A percentile compares a stretch with the other conserved stretches of the same genome.
Evolutionary conservation across 495 filamentous ascomycete genomes (phyloP).

Genomic region (Diplogelasinospora grovesii): DNA sequence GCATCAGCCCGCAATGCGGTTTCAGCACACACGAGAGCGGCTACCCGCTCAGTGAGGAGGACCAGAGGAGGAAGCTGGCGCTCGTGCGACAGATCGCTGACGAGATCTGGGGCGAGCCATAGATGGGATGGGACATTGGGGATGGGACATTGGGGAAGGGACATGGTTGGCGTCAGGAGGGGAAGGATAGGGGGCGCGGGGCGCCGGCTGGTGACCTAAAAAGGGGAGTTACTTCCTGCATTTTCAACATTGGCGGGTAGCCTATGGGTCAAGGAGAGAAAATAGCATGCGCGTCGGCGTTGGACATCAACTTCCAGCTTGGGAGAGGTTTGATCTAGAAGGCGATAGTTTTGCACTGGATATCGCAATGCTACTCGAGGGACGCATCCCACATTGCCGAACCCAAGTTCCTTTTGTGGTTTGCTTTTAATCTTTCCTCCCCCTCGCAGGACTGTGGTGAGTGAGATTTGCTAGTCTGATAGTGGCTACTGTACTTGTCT

Average conservation of each 20-base stretch:
- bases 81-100: slow-evolving; percentile 64
- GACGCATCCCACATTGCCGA: too few relatives aligned
- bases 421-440: too few relatives aligned
- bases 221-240: slow-evolving; percentile 2
- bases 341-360: too few relatives aligned
- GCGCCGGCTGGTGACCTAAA: too few relatives aligned
- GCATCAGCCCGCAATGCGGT: slow-evolving; percentile 73
- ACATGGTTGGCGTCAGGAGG: too few relatives aligned
- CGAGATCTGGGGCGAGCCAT: slow-evolving; percentile 62
- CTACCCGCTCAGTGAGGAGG: slow-evolving; percentile 56
- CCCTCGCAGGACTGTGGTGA: too few relatives aligned
- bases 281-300: slow-evolving; percentile 5
- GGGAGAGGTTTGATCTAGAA: too few relatives aligned
- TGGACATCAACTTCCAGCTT: slow-evolving; percentile 21
- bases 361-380: too few relatives aligned
- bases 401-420: too few relatives aligned
- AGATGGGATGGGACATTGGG: not conserved
- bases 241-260: slow-evolving; percentile 9
- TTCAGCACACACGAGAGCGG: slow-evolving; percentile 68
- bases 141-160: not conserved
- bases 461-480: too few relatives aligned
- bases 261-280: not conserved
- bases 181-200: too few relatives aligned
- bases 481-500: too few relatives aligned
- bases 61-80: slow-evolving; percentile 64